phyloP scores from a whole-genome alignment of 345 rosid genomes.

The Clausena lansium region DNA sequence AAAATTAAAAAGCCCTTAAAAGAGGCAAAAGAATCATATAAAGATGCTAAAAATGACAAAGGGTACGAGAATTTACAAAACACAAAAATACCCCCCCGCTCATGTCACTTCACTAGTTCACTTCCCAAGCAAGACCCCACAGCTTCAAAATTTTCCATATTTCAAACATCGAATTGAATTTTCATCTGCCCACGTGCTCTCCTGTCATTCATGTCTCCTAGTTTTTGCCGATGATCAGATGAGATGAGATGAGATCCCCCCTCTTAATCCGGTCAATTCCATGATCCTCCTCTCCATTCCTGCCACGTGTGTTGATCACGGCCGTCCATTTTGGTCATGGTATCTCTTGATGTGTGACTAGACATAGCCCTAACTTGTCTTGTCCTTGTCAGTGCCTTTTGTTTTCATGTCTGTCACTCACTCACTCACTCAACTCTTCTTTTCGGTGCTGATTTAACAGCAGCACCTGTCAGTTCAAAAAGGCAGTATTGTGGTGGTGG shows the following conservation, averaged over 20 bases:
- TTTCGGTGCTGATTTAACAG: not conserved
- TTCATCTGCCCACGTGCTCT: slow-evolving; percentile 9
- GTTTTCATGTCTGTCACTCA: not conserved
- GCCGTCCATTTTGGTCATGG: not conserved
- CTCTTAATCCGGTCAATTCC: not conserved
- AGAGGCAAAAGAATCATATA: not conserved
- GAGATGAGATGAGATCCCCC: not conserved
- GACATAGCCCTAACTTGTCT: not conserved
- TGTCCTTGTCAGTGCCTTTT: not conserved
- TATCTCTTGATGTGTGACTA: not conserved
- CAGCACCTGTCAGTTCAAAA: no score
- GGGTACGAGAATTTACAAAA: slow-evolving; percentile 20
- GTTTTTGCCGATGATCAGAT: no score
- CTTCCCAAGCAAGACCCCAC: no score
- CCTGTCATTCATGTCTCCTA: slow-evolving; percentile 31
- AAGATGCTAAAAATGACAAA: slow-evolving; percentile 1
- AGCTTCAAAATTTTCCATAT: no score
- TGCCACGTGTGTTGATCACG: not conserved
- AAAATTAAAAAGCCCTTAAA: not conserved
- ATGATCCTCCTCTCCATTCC: not conserved
- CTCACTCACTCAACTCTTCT: not conserved
- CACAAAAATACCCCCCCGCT: no score
- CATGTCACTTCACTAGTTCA: no score
- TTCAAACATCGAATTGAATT: no score
- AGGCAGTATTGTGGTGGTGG: no score